Percentiles rank a stretch among this genome's conserved stretches.
These are phyloP conservation scores for Bacterosira constricta DNA, from an alignment of 108 stramenopile species.

Conservation along the genomic window DNA sequence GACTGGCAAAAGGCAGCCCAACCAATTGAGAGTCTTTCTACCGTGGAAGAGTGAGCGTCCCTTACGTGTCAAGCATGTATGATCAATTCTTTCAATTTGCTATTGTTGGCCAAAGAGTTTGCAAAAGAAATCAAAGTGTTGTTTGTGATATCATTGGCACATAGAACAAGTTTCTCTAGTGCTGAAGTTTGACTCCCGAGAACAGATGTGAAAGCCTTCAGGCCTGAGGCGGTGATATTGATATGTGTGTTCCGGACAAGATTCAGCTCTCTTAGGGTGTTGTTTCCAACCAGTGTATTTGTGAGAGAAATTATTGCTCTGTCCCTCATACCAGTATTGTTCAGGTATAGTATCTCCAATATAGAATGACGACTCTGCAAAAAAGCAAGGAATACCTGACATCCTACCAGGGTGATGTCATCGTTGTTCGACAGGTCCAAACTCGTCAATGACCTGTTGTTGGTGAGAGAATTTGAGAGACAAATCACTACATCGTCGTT, in stretches of 20 bases:
- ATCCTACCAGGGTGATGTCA: neutral
- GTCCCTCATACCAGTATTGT: neutral
- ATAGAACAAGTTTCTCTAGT: neutral
- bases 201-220: neutral
- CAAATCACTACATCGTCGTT: neutral
- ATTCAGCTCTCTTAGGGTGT: neutral
- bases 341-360: neutral
- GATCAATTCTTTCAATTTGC: neutral
- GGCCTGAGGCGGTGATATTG: neutral
- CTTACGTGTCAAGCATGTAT: neutral
- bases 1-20: constrained; percentile 6
- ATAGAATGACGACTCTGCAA: neutral
- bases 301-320: neutral
- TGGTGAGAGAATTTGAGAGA: neutral
- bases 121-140: neutral
- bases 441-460: neutral
- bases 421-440: neutral
- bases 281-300: neutral
- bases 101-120: neutral
- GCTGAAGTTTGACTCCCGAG: neutral
- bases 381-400: neutral
- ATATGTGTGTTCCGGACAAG: neutral
- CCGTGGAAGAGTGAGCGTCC: neutral
- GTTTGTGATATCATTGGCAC: neutral
- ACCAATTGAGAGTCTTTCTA: too few relatives aligned